Evolutionary conservation across 352 stramenopile genomes (phyloP).

Genomic region (Pythium oligandrum): DNA sequence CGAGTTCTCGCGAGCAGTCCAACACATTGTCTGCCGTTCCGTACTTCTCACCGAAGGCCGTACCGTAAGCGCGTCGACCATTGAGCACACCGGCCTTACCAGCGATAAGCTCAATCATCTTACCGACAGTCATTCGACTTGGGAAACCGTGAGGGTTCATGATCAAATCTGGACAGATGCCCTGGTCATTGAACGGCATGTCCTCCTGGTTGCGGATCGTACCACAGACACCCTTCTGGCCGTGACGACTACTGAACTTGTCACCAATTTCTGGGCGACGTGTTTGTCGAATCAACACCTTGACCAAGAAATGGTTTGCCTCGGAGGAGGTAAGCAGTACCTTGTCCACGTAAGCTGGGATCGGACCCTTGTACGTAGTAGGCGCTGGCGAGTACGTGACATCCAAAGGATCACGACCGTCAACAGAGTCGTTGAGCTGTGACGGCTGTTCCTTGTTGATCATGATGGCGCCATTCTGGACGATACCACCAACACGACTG

Average conservation of each 20-base stretch:
- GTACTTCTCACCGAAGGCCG: slow-evolving; percentile 98
- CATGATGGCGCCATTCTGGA: slow-evolving; percentile 95
- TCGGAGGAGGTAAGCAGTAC: slow-evolving; percentile 98
- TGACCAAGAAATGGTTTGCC: slow-evolving; percentile 97
- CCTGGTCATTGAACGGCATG: slow-evolving; percentile 99
- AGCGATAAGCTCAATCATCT: slow-evolving; percentile 99
- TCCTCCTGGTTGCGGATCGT: slow-evolving; percentile 95
- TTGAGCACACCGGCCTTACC: slow-evolving; percentile 97
- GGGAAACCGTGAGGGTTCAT: slow-evolving; percentile 99
- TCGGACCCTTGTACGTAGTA: slow-evolving; percentile 94
- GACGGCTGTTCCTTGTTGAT: slow-evolving; percentile 98
- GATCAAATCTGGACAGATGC: slow-evolving; percentile 98
- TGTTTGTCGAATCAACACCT: slow-evolving; percentile 95
- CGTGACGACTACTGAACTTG: slow-evolving; percentile 99
- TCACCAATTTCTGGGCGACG: slow-evolving; percentile 98
- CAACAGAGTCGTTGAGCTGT: slow-evolving; percentile 89
- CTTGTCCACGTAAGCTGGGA: slow-evolving; percentile 97
- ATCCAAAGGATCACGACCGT: slow-evolving; percentile 66
- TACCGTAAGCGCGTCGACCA: slow-evolving; percentile 97
- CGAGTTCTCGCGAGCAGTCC: slow-evolving; percentile 91
- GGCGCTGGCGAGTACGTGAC: slow-evolving; percentile 83
- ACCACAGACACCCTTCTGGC: slow-evolving; percentile 99
- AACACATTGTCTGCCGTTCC: slow-evolving; percentile 92
- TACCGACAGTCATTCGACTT: slow-evolving; percentile 99
- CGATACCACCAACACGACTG: slow-evolving; percentile 70